Evolutionary conservation across 2,329 filamentous ascomycete species (phyloP).

Genomic region (Colletotrichum magnum): DNA sequence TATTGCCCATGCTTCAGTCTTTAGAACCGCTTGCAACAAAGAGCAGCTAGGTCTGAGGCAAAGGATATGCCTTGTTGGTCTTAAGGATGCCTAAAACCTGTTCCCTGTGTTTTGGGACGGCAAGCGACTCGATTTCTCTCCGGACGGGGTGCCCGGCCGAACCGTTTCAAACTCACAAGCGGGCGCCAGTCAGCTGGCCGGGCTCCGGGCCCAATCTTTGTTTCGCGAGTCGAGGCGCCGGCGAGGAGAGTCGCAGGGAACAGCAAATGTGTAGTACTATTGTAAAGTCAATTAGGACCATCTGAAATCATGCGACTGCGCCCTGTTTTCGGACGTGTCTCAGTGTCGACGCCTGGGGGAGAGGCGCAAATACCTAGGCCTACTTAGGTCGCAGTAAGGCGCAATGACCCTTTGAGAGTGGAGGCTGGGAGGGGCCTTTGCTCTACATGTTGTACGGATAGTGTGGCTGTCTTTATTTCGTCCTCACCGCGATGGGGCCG

Average conservation of each 20-base stretch:
- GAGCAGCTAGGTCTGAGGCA: no score
- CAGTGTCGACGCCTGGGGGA: conserved; percentile 23
- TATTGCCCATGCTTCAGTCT: no score
- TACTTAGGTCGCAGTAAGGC: background rate
- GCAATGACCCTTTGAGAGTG: conserved; percentile 2
- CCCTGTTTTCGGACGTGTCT: conserved; percentile 36
- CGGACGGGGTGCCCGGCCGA: background rate
- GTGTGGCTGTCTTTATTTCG: no score
- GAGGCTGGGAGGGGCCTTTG: no score
- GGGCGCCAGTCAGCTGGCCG: background rate
- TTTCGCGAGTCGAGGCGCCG: conserved; percentile 9
- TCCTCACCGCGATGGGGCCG: no score
- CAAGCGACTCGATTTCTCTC: no score
- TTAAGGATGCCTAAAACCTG: no score
- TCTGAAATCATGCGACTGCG: conserved; percentile 29
- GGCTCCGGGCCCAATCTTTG: conserved; percentile 12
- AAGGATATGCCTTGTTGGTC: no score
- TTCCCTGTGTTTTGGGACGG: no score
- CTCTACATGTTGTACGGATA: no score
- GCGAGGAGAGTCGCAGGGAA: no score
- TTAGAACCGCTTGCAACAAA: conserved; percentile 1
- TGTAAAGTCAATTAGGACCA: conserved; percentile 23
- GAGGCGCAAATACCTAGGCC: conserved; percentile 16
- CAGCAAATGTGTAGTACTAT: background rate
- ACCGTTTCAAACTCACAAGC: background rate